Percentiles rank a stretch among this genome's conserved stretches.
Evolutionary conservation across 2,329 filamentous ascomycete species (phyloP).

Genomic region (Cadophora malorum): DNA sequence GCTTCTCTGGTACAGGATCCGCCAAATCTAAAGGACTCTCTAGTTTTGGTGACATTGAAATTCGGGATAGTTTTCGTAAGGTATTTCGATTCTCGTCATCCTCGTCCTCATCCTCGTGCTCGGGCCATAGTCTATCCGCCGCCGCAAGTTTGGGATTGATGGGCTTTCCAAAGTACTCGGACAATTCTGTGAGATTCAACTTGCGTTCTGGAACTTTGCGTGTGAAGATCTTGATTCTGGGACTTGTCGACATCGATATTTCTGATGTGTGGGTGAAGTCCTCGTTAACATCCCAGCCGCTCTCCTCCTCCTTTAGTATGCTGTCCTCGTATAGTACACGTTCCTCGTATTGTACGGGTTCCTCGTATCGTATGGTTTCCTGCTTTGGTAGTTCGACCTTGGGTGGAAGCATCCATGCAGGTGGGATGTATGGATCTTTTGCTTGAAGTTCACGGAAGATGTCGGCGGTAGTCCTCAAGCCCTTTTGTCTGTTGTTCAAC

Average conservation of each 20-base stretch:
- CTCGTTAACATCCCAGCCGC: slow-evolving; percentile 1
- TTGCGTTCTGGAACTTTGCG: not conserved
- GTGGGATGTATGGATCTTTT: not conserved
- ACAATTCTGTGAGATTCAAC: not conserved
- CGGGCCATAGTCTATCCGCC: not conserved
- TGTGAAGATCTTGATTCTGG: not conserved
- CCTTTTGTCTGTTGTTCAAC: not conserved
- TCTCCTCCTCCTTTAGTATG: not conserved
- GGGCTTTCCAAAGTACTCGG: slow-evolving; percentile 9
- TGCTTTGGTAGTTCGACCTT: not conserved
- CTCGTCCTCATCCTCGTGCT: slow-evolving; percentile 8
- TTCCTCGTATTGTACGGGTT: not conserved
- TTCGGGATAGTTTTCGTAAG: not conserved
- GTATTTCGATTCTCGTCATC: slow-evolving; percentile 1
- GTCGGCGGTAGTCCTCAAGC: not conserved
- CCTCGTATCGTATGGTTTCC: not conserved
- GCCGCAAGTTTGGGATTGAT: not conserved
- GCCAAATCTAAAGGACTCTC: not conserved
- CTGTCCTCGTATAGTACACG: not conserved
- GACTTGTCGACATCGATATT: not conserved
- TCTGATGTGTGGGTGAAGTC: not conserved
- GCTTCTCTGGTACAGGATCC: not conserved
- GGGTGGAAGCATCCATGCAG: slow-evolving; percentile 3
- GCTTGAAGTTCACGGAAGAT: not conserved
- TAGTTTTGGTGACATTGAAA: not conserved